Evolutionary conservation across 208 protist species (phyloP), one percentile per base, ranked within the genome.

Genomic region (Crithidia acanthocephali): DNA sequence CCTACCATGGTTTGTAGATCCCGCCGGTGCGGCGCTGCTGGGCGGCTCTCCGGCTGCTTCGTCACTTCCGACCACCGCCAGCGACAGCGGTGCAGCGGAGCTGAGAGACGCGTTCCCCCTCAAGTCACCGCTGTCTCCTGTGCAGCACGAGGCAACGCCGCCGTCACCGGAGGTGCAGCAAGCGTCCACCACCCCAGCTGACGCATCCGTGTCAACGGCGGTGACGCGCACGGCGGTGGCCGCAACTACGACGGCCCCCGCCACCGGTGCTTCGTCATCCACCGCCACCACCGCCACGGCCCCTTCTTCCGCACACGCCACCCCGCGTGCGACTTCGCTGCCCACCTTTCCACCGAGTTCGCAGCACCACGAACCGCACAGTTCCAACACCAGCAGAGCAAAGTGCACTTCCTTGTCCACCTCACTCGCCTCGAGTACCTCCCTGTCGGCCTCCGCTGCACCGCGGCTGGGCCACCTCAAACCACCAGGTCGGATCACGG

Each of bases 401-500:
- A 25, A 16, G 5, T 27, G 11, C 57, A 22, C 20, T 1, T 15
- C 10, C 22, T 28, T 48, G 10, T 62, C 57, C 13, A 44, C 55
- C 5, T 44, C 55, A 4, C 55, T 59, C 44, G 40, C 45, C 20
- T 40, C 59, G 15, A 42, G 20, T 8, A 11, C 13, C 3, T 59
- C 55, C 2, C 22, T 8, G 8, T 22, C 32, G 20, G 6, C 37
- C 13, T 42, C 37, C 37, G 6, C 37, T 42, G 27, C 5, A 9
- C 4, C 37, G 51, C 63, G 63, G 8, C 32, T n/a, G 7, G 7
- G 52, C 27, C 28, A n/a, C 28, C 40, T 42, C 28, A 75, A 67
- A 22, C 28, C 53, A n/a, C 23, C 52, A 6, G 40, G 62, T 0
- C 44, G 59, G 22, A 52, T 77, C 42, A 63, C 28, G 64, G 27